A percentile compares a stretch with the other conserved stretches of the same genome.
Evolutionary conservation across 148 eudicot genomes (phyloP).

Genomic region (Chenopodium berlandieri): DNA sequence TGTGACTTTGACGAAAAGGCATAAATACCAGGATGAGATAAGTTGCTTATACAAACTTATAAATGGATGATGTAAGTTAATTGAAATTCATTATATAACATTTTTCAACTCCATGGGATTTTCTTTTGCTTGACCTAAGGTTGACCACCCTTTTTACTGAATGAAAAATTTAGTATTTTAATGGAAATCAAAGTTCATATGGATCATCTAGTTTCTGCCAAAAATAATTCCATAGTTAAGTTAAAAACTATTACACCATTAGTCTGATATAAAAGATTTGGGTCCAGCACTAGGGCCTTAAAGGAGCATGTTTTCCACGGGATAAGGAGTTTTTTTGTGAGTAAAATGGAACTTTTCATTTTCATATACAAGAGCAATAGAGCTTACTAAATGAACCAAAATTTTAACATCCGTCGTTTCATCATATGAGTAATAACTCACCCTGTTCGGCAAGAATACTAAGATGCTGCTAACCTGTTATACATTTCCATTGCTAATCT

Average conservation of each 20-base stretch:
- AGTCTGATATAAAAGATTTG: too few species aligned
- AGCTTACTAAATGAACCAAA: not conserved
- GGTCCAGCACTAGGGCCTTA: not conserved
- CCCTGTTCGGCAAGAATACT: not conserved
- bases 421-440: not conserved
- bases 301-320: not conserved
- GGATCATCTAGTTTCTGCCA: not conserved
- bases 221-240: not conserved
- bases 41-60: not conserved
- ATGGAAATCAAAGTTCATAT: not conserved
- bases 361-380: not conserved
- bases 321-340: not conserved
- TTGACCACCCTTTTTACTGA: not conserved
- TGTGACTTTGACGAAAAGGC: not conserved
- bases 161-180: not conserved
- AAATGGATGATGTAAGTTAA: not conserved
- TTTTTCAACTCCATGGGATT: not conserved
- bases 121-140: not conserved
- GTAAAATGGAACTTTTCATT: not conserved
- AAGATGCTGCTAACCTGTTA: not conserved
- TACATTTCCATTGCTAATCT: not conserved
- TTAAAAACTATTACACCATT: not conserved
- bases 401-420: not conserved
- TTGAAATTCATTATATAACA: not conserved
- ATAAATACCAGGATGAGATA: not conserved